Evolutionary conservation across 768 basidiomycete species (phyloP).

Genomic region (Suillus ampliporus): DNA sequence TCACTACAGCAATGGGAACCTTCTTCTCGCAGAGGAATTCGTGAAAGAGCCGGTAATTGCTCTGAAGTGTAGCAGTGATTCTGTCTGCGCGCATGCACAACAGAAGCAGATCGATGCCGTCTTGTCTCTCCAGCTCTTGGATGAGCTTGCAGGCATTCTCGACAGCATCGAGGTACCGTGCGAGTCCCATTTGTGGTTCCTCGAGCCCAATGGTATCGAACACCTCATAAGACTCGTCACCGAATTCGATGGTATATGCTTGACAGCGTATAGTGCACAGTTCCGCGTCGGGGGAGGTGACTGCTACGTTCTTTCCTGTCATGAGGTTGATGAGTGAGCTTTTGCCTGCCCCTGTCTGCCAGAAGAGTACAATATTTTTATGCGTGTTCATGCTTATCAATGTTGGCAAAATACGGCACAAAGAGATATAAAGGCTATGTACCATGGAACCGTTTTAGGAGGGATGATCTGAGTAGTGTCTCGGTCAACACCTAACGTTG

Average conservation of each 20-base stretch:
- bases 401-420: no score
- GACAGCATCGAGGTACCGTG: constrained; percentile 24
- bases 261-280: no score
- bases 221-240: constrained; percentile 26
- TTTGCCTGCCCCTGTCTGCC: no score
- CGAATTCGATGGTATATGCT: constrained; percentile 29
- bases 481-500: no score
- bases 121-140: constrained; percentile 28
- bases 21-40: constrained; percentile 37
- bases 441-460: no score
- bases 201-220: constrained; percentile 41
- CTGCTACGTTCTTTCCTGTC: no score
- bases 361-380: no score
- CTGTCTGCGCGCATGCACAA: constrained; percentile 40
- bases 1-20: constrained; percentile 37
- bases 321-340: no score
- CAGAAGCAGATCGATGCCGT: constrained; percentile 45
- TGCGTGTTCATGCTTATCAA: no score
- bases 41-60: constrained; percentile 35
- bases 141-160: constrained; percentile 36
- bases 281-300: no score
- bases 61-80: constrained; percentile 31
- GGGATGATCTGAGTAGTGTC: no score
- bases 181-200: constrained; percentile 16
- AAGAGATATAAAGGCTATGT: no score